These are phyloP conservation scores for Apostasia shenzhenica DNA, from an alignment of 106 monocot species.

Conservation along the genomic window DNA sequence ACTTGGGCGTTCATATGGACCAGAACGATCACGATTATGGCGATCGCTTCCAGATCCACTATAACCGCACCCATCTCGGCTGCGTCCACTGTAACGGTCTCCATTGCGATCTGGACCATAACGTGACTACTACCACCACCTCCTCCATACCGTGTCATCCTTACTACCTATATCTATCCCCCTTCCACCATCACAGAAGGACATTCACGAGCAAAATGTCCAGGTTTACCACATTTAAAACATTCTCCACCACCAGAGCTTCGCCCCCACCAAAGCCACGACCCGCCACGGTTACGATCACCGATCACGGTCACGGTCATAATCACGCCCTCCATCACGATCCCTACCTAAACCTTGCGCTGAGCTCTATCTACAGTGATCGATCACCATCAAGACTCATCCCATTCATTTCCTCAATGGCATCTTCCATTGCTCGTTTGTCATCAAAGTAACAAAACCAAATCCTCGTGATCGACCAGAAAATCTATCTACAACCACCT, in stretches of 20 bases:
- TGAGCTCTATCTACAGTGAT: slow-evolving; percentile 98
- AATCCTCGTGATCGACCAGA: slow-evolving; percentile 92
- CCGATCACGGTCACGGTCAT: slow-evolving; percentile 63
- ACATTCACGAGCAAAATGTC: slow-evolving; percentile 96
- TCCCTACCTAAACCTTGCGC: slow-evolving; percentile 56
- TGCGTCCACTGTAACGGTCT: slow-evolving; percentile 55
- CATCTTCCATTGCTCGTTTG: slow-evolving; percentile 85
- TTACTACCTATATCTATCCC: slow-evolving; percentile 54
- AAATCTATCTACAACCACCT: slow-evolving; percentile 75
- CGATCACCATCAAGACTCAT: slow-evolving; percentile 79
- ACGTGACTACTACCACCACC: slow-evolving; percentile 35
- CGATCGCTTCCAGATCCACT: slow-evolving; percentile 62
- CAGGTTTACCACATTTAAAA: slow-evolving; percentile 94
- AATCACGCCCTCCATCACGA: slow-evolving; percentile 46
- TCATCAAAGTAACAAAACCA: slow-evolving; percentile 88
- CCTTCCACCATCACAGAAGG: slow-evolving; percentile 79
- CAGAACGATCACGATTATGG: slow-evolving; percentile 75
- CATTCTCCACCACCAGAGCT: slow-evolving; percentile 57
- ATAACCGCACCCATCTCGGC: slow-evolving; percentile 43
- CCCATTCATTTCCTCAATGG: slow-evolving; percentile 96
- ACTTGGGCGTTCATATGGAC: slow-evolving; percentile 81
- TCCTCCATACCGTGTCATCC: slow-evolving; percentile 28
- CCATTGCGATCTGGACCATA: slow-evolving; percentile 56
- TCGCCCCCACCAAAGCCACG: slow-evolving; percentile 20
- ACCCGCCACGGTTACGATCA: slow-evolving; percentile 29